phyloP scores from a whole-genome alignment of 1,139 yeast species.

The Suhomyces bokatorum region DNA sequence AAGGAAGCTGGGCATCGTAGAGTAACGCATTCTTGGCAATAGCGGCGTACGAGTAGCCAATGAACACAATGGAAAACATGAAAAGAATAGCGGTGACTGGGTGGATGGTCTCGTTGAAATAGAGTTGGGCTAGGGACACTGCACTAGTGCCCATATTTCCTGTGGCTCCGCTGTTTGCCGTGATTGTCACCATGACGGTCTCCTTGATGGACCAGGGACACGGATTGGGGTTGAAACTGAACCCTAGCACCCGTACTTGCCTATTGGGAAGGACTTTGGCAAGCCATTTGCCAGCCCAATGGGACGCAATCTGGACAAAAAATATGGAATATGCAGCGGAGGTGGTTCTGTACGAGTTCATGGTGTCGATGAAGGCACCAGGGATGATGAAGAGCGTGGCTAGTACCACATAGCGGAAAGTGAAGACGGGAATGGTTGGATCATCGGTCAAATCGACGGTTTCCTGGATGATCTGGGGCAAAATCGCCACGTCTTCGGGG shows the following conservation, averaged over 20 bases:
- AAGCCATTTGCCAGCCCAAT: constrained; percentile 24
- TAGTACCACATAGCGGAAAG: constrained; percentile 19
- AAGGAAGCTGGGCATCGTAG: constrained; percentile 19
- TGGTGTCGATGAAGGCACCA: constrained; percentile 24
- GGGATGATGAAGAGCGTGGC: constrained; percentile 22
- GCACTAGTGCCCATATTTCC: constrained; percentile 23
- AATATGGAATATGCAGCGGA: constrained; percentile 25
- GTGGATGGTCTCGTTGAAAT: constrained; percentile 18
- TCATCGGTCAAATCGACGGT: constrained; percentile 21
- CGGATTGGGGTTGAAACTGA: constrained; percentile 18
- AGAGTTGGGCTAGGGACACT: constrained; percentile 19
- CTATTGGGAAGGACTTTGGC: constrained; percentile 17
- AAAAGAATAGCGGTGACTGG: constrained; percentile 18
- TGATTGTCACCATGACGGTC: constrained; percentile 22
- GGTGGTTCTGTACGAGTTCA: constrained; percentile 24
- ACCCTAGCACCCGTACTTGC: constrained; percentile 10
- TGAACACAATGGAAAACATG: constrained; percentile 23
- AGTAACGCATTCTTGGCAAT: constrained; percentile 19
- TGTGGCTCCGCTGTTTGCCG: constrained; percentile 24
- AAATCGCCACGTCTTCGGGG: constrained; percentile 12
- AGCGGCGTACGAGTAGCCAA: constrained; percentile 24
- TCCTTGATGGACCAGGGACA: constrained; percentile 25
- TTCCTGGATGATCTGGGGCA: constrained; percentile 20
- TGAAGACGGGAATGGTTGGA: constrained; percentile 19
- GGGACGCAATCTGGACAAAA: constrained; percentile 23